Percentiles rank a stretch among this genome's conserved stretches.
Evolutionary conservation across 108 stramenopile species (phyloP).

Genomic region (Hondaea fermentalgiana): DNA sequence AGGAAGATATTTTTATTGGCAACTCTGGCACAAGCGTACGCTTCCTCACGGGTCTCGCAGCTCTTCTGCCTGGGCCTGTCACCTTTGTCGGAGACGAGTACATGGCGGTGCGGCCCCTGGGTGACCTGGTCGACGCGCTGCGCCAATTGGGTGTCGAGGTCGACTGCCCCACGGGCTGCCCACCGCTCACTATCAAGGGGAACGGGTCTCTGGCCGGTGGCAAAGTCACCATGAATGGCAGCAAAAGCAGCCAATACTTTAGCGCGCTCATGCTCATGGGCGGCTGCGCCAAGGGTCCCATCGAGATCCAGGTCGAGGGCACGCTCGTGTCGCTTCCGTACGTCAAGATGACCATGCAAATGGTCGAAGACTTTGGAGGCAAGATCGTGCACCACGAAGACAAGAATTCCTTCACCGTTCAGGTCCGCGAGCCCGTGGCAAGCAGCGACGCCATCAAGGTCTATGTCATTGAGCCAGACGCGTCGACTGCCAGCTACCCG

Average conservation of each 20-base stretch:
- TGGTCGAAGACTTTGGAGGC: constrained; percentile 15
- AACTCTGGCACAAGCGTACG: constrained; percentile 19
- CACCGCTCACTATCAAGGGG: constrained; percentile 19
- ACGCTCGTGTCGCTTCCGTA: constrained; percentile 3
- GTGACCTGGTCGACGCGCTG: background rate
- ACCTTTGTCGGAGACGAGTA: constrained; percentile 16
- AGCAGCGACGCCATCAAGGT: background rate
- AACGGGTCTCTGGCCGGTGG: background rate
- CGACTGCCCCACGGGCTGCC: constrained; percentile 12
- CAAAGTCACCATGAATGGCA: background rate
- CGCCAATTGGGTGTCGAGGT: background rate
- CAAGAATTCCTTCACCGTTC: background rate
- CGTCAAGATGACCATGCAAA: constrained; percentile 20
- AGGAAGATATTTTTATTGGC: background rate
- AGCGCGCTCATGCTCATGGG: background rate
- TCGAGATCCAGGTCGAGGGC: constrained; percentile 14
- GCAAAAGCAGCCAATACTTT: constrained; percentile 22
- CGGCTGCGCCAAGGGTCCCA: background rate
- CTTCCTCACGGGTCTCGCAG: background rate
- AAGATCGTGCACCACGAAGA: background rate
- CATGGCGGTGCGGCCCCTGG: constrained; percentile 24
- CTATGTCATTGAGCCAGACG: constrained; percentile 18
- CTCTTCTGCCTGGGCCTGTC: background rate
- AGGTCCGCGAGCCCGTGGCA: background rate
- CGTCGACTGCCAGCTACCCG: constrained; percentile 16